phyloP scores from a whole-genome alignment of 805 yeast genomes.

The Metschnikowia amazonensis region DNA sequence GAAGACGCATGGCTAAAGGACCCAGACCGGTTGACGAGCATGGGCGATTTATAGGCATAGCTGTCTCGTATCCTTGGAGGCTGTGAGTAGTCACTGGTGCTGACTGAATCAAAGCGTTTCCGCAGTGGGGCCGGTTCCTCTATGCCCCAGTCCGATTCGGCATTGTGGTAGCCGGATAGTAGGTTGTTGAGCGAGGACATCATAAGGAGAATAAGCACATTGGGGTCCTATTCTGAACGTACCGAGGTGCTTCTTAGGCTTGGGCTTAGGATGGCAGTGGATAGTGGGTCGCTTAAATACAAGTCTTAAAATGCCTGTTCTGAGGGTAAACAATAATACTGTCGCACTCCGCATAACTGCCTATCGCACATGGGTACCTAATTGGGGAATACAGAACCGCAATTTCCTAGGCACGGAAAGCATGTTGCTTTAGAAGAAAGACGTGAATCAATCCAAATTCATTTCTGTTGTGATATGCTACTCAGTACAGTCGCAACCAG shows the following conservation, averaged over 20 bases:
- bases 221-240: not conserved
- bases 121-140: slow-evolving; percentile 15
- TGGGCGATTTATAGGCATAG: not conserved
- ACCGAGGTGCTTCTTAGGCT: not conserved
- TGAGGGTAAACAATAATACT: slow-evolving; percentile 3
- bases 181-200: slow-evolving; percentile 6
- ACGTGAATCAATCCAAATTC: not conserved
- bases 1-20: slow-evolving; percentile 8
- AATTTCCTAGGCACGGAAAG: not conserved
- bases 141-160: slow-evolving; percentile 24
- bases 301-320: not conserved
- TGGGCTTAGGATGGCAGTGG: not conserved
- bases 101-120: slow-evolving; percentile 14
- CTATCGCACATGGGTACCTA: not conserved
- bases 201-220: not conserved
- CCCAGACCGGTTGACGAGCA: slow-evolving; percentile 1
- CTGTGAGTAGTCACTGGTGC: slow-evolving; percentile 21
- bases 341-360: slow-evolving; percentile 2
- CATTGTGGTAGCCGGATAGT: slow-evolving; percentile 13
- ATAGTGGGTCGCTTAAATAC: not conserved
- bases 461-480: not conserved
- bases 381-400: not conserved
- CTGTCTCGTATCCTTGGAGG: slow-evolving; percentile 10
- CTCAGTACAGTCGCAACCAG: not conserved
- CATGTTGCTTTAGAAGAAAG: not conserved